A percentile compares a stretch with the other conserved stretches of the same genome.
Conservation (phyloP, 1,139 yeast genomes). For the Nematodospora anomalae region DNA sequence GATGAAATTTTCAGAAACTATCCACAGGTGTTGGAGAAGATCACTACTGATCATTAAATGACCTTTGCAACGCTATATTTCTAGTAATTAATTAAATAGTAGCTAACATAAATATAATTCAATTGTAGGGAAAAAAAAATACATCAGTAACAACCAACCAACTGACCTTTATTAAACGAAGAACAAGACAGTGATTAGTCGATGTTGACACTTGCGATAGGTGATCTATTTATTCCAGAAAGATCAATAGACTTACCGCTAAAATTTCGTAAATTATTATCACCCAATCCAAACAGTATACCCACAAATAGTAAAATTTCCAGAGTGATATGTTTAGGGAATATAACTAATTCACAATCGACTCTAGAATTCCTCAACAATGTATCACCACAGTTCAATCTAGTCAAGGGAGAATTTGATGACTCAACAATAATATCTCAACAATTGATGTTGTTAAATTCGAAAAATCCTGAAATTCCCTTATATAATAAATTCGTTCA, state of each 20-base stretch:
- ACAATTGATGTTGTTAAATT: slow-evolving; percentile 28
- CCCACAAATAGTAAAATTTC: slow-evolving; percentile 67
- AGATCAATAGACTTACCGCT: slow-evolving; percentile 62
- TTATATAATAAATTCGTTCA: slow-evolving; percentile 62
- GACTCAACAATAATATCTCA: slow-evolving; percentile 34
- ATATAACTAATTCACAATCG: slow-evolving; percentile 67
- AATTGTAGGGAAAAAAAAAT: background rate
- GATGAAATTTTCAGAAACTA: slow-evolving; percentile 70
- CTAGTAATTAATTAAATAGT: background rate
- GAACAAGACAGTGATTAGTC: background rate
- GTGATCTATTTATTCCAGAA: slow-evolving; percentile 89
- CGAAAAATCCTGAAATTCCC: slow-evolving; percentile 53
- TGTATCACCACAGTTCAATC: slow-evolving; percentile 68
- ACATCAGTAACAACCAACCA: background rate
- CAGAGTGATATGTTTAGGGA: slow-evolving; percentile 84
- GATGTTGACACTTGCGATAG: slow-evolving; percentile 87
- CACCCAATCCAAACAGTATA: slow-evolving; percentile 45
- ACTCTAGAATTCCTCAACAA: slow-evolving; percentile 64
- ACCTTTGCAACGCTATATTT: background rate
- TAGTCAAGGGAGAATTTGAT: slow-evolving; percentile 80
- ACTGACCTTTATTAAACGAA: background rate
- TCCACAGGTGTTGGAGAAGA: slow-evolving; percentile 69
- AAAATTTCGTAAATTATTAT: slow-evolving; percentile 68
- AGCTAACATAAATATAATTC: no score
- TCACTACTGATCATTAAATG: slow-evolving; percentile 37